A percentile compares a stretch with the other conserved stretches of the same genome.
Evolutionary conservation across 148 eudicot species (phyloP).

Genomic region (Fagopyrum homotropicum): DNA sequence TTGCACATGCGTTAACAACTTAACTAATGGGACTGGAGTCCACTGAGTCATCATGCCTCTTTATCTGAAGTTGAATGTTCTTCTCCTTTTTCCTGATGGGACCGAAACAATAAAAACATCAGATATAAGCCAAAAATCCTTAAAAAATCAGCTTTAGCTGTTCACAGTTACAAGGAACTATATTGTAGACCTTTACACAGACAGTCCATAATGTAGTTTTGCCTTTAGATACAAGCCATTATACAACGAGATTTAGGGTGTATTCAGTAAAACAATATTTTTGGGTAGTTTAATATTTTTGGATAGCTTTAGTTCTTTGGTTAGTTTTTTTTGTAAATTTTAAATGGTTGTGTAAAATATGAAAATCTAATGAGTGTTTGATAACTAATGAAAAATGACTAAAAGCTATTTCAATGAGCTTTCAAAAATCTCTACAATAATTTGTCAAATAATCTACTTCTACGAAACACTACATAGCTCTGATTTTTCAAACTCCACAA

Average conservation of each 20-base stretch:
- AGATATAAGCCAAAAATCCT: neutral
- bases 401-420: no score
- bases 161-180: neutral
- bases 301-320: no score
- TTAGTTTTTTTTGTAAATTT: no score
- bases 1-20: conserved; percentile 81
- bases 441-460: no score
- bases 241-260: neutral
- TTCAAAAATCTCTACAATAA: no score
- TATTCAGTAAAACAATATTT: neutral
- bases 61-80: conserved; percentile 66
- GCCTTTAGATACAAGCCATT: neutral
- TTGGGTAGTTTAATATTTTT: no score
- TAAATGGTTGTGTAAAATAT: no score
- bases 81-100: conserved; percentile 66
- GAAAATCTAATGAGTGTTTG: no score
- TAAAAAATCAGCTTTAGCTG: neutral
- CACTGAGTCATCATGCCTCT: conserved; percentile 40
- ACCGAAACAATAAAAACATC: conserved; percentile 4
- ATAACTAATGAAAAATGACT: no score
- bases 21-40: conserved; percentile 64
- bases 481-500: no score
- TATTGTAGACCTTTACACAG: neutral
- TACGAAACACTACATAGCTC: no score
- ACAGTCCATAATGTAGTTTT: neutral